Evolutionary conservation across 306 rosid species (phyloP), one percentile per base, ranked within the genome.

Genomic region (Boehmeria nivea): DNA sequence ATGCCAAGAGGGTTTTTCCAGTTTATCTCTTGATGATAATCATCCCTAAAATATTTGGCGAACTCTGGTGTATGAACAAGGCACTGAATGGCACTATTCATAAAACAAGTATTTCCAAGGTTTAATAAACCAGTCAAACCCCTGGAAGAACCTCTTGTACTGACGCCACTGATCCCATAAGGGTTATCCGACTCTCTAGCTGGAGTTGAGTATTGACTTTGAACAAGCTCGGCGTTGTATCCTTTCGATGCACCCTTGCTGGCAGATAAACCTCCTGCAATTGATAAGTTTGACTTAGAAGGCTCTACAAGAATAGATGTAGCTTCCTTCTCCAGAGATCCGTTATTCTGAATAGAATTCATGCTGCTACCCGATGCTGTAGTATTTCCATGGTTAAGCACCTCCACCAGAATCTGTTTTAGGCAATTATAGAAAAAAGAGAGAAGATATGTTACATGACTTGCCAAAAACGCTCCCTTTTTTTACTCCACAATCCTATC

Each of bases 91-190:
- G 98, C 95, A 71, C 98, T 87, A 76, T 91, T 91, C 98, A 91
- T 91, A 71, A 87, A 91, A 84, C 98, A 91, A 42, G 98, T 91
- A 72, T 91, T 91, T 72, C 98, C 98, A 64, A 91, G 96, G 74
- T 91, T 91, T 68, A 80, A 73, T 77, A 91, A 76, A 55, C 98
- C 98, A 51, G 87, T 91, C 72, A 91, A 80, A 72, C 98, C 96
- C 75, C 83, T 83, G 16, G 83, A 54, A 26, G 95, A 85, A 21
- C 98, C 98, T 60, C 98, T 78, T 59, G 96, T 91, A 76, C 85
- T 76, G 65, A 90, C 88, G 57, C 97, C 95, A 60, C 60, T 62
- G 40, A 74, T 64, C 56, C 79, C 93, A 60, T 71, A 67, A 16
- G 83, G 52, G 53, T 78, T 82, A 45, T 87, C 96, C 13, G 44